Conservation (phyloP, 768 basidiomycete genomes). For the Xanthoconium stramineum region DNA sequence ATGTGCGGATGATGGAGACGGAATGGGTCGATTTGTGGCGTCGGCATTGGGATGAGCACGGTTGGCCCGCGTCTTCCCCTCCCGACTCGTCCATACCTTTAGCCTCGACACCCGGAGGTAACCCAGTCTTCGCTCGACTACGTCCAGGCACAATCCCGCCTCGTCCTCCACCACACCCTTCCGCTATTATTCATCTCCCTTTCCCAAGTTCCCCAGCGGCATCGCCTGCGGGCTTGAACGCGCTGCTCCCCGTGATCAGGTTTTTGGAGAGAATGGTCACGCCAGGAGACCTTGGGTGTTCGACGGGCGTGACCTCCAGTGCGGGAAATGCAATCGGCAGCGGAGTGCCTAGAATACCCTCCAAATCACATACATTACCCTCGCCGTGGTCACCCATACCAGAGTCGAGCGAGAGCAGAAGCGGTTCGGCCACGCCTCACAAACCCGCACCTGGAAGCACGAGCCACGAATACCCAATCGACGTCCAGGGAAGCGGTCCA, state of each 20-base stretch:
- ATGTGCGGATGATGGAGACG: constrained; percentile 60
- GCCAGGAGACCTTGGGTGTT: constrained; percentile 34
- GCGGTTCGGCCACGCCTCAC: constrained; percentile 19
- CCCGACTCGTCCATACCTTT: background rate
- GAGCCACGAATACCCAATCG: constrained; percentile 17
- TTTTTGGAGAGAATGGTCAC: constrained; percentile 67
- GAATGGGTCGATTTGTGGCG: constrained; percentile 54
- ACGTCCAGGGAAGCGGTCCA: constrained; percentile 11
- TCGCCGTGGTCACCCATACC: constrained; percentile 19
- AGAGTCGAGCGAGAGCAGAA: constrained; percentile 15
- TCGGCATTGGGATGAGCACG: constrained; percentile 22
- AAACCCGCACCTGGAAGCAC: background rate
- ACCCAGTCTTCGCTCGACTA: background rate
- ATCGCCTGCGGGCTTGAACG: constrained; percentile 49
- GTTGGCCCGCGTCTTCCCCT: background rate
- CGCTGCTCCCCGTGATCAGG: constrained; percentile 59
- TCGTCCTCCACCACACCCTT: constrained; percentile 70
- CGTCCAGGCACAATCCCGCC: constrained; percentile 36
- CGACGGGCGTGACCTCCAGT: constrained; percentile 6
- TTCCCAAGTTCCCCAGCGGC: constrained; percentile 69
- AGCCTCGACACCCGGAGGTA: constrained; percentile 4
- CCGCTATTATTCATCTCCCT: constrained; percentile 67
- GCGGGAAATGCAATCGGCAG: background rate
- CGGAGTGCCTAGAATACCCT: constrained; percentile 8
- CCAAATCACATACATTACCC: constrained; percentile 8